These are phyloP conservation scores for Boletus subparvulus DNA, from an alignment of 768 basidiomycete species.

Conservation along the genomic window DNA sequence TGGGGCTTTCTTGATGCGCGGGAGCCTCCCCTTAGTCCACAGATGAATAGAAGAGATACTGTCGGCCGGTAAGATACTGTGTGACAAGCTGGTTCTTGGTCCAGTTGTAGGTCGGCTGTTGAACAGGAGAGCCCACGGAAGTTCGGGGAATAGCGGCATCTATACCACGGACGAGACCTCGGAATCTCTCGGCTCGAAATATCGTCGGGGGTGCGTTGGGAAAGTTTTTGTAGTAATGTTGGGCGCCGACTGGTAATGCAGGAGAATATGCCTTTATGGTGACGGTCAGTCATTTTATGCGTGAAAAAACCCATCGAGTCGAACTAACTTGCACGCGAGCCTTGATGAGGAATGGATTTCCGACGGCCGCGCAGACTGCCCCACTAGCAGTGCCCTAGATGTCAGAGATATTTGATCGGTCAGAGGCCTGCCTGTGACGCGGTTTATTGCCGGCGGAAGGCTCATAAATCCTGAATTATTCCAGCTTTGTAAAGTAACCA, in stretches of 20 bases:
- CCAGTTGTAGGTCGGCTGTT: conserved; percentile 94
- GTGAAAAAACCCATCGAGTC: neutral
- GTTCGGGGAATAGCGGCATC: conserved; percentile 93
- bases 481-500: conserved; percentile 11
- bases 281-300: neutral
- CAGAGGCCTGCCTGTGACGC: conserved; percentile 58
- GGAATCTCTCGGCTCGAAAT: conserved; percentile 68
- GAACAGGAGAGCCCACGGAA: conserved; percentile 93
- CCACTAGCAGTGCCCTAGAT: conserved; percentile 79
- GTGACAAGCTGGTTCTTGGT: conserved; percentile 79
- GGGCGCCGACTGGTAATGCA: conserved; percentile 88
- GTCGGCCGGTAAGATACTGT: conserved; percentile 66
- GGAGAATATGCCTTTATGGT: conserved; percentile 83
- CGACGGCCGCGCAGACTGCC: conserved; percentile 80
- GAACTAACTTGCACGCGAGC: conserved; percentile 86
- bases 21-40: no score
- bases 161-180: conserved; percentile 86
- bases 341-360: conserved; percentile 95
- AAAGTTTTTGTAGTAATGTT: conserved; percentile 87
- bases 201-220: conserved; percentile 81
- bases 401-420: conserved; percentile 71
- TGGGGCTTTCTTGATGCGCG: no score
- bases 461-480: conserved; percentile 80
- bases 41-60: conserved; percentile 55
- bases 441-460: conserved; percentile 75